Evolutionary conservation across 2,329 filamentous ascomycete genomes (phyloP), one percentile per base, ranked within the genome.

Genomic region (Drechmeria coniospora): DNA sequence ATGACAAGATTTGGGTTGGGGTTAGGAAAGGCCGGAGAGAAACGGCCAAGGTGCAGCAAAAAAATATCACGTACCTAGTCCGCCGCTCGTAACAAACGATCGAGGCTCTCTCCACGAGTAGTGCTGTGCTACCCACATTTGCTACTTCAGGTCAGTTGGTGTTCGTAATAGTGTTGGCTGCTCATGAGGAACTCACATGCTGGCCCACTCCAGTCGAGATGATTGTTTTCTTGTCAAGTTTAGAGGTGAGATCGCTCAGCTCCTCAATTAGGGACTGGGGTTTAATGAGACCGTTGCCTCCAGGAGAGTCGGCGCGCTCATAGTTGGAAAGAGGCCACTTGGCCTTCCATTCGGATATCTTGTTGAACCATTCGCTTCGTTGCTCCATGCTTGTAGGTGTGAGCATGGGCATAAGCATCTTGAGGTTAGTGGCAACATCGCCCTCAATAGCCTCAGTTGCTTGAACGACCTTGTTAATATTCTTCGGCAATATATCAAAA

Each of bases 401-500:
- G 14, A 94, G 57, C 29, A 72, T 62, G 8, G 87, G 86, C 20
- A 95, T 45, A 28, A 95, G 74, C 17, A 69, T 58, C 28, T 64
- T 64, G 19, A 95, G 62, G 54, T 92, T 95, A 12, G 74, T 60
- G 3, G 76, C 74, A 17, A 93, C 82, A 47, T 95, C 87, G 33
- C 90, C 90, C 57, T 93, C 87, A 12, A 95, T 77, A 25, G 90
- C 87, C 59, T 94, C 84, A 23, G 81, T 94, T 6, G 87, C 86
- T 58, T 95, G 83, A 10, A 98, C 79, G 23, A 95, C 86, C 69
- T 95, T 98, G 74, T 95, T 95, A 61, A 95, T 95, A 64, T 98
- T 95, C 75, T 98, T 98, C 44, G 90, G 87, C 78, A 95, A 79
- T 45, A 98, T 87, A 52, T 95, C 87, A 46, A 95, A 95, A 56